A percentile compares a stretch with the other conserved stretches of the same genome.
phyloP scores from a whole-genome alignment of 1,139 yeast genomes.

The Lodderomyces oxycetoniae region DNA sequence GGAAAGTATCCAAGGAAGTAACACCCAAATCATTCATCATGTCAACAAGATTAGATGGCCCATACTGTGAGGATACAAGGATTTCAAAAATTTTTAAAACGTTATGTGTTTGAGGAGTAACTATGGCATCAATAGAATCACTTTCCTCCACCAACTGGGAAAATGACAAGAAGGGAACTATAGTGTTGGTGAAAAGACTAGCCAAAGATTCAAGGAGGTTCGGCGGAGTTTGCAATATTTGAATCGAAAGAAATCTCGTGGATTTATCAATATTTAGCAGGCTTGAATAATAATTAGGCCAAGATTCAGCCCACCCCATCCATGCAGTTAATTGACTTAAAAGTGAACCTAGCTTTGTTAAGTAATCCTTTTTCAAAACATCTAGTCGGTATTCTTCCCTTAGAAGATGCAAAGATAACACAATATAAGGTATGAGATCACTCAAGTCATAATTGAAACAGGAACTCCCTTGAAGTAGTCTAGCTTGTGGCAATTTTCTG shows the following conservation, averaged over 20 bases:
- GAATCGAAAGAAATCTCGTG: conserved; percentile 36
- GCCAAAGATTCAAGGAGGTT: conserved; percentile 50
- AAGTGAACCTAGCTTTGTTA: conserved; percentile 44
- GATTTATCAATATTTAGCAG: conserved; percentile 20
- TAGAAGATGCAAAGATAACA: conserved; percentile 66
- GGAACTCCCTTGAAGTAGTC: conserved; percentile 23
- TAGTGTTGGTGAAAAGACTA: conserved; percentile 43
- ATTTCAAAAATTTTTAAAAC: conserved; percentile 59
- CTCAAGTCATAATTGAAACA: conserved; percentile 36
- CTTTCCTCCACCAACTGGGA: conserved; percentile 67
- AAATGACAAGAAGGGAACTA: conserved; percentile 57
- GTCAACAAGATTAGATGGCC: conserved; percentile 51
- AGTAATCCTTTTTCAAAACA: conserved; percentile 35
- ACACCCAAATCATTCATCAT: conserved; percentile 56
- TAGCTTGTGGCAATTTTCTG: conserved; percentile 35
- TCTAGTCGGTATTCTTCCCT: conserved; percentile 72
- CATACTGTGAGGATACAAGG: conserved; percentile 50
- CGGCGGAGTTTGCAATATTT: conserved; percentile 49
- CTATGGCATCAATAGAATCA: conserved; percentile 51
- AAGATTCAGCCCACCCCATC: conserved; percentile 71
- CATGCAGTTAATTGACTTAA: conserved; percentile 59
- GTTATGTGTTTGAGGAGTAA: conserved; percentile 63
- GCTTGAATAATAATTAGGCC: conserved; percentile 57
- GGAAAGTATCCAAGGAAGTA: conserved; percentile 63
- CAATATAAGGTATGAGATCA: conserved; percentile 57